Conservation (phyloP, 2,329 filamentous ascomycete genomes). For the Nemania sp. region DNA sequence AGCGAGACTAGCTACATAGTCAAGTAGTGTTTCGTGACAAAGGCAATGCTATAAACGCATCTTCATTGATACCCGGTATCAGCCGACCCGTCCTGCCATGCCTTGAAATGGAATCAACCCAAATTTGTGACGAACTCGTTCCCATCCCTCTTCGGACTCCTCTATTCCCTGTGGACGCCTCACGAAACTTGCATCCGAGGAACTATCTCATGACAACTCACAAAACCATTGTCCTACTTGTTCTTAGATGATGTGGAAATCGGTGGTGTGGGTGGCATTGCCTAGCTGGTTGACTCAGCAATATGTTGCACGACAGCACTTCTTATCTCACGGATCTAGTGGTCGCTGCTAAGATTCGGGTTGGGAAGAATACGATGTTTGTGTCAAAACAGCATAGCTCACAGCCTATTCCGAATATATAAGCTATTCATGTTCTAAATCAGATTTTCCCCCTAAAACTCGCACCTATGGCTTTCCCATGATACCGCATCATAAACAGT, state of each 20-base stretch:
- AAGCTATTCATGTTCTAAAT: background rate
- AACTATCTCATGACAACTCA: background rate
- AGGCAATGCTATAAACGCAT: slow-evolving; percentile 40
- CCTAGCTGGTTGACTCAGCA: too few relatives aligned
- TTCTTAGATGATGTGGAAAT: slow-evolving; percentile 7
- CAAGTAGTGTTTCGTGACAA: slow-evolving; percentile 40
- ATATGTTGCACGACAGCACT: too few relatives aligned
- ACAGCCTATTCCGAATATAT: background rate
- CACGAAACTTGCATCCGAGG: slow-evolving; percentile 7
- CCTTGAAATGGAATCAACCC: slow-evolving; percentile 26
- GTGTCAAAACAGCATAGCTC: background rate
- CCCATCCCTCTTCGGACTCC: slow-evolving; percentile 10
- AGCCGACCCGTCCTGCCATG: slow-evolving; percentile 25
- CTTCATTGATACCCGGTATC: slow-evolving; percentile 41
- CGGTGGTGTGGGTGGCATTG: too few relatives aligned
- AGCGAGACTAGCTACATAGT: slow-evolving; percentile 40
- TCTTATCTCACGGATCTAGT: background rate
- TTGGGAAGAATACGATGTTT: background rate
- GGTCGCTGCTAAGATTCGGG: background rate
- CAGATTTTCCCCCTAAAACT: background rate
- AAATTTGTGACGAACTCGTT: slow-evolving; percentile 33
- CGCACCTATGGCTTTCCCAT: background rate
- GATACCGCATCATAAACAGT: too few relatives aligned
- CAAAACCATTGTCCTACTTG: slow-evolving; percentile 8
- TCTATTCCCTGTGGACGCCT: slow-evolving; percentile 9